Base-by-base conservation (phyloP, 257 asterid genomes). In the Nicotiana otophora region DNA sequence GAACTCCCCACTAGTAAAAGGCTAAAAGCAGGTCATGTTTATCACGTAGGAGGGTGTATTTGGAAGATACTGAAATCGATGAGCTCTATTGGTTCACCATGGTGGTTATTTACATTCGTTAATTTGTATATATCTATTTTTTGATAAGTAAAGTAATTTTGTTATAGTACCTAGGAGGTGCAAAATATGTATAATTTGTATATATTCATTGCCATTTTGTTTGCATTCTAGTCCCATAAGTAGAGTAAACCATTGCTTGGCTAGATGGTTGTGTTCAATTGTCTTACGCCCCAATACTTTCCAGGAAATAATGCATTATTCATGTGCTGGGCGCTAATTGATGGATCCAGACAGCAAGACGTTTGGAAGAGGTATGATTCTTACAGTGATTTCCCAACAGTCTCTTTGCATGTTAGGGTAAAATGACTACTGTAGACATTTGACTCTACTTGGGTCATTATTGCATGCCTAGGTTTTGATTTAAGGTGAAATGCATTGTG, bases 311-410 rank as follows among this genome's bases (percentile, higher is more conserved):
- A 90, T 95, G 96, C 77, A 83, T 84, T 84, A 75, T 86, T 78
- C 82, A 78, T 84, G 58, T 87, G 82, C 82, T 60, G 83, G 90
- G 86, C 81, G 87, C 88, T 91, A 93, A 89, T 89, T 85, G 86
- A 96, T 96, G 99, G 99, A 96, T 88, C 91, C 94, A 33, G 98
- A 93, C 85, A 86, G 83, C 93, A 90, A 88, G 88, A 96, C 90
- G 88, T 96, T 94, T 87, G 99, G 99, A 90, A 93, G 97, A 93
- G 99, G 99, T 94, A 87, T 80, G 77, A 36, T 74, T 75, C 16
- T 28, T 75, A 75, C 63, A 9, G 26, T 51, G 46, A 8, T 48
- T 58, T 75, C 36, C n/a, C 2, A 75, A 51, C 42, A 26, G 80
- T 75, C 36, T 4, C 46, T 75, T 75, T 51, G 80, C 80, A 48